phyloP scores from a whole-genome alignment of 305 asterid species.

The Stenogyne calaminthoides region DNA sequence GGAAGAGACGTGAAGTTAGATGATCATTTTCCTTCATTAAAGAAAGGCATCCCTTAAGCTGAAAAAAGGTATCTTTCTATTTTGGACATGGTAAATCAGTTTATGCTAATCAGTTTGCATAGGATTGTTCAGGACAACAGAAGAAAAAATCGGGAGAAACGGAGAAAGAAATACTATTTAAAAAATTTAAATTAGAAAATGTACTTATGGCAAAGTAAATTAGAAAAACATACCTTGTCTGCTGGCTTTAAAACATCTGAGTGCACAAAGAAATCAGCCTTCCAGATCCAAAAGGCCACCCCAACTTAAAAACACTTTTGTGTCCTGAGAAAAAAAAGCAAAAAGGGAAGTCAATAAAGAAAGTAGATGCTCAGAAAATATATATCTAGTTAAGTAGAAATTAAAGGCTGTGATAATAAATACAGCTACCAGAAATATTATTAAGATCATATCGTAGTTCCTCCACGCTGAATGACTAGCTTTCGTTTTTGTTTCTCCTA shows the following conservation, averaged over 20 bases:
- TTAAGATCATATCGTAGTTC: conserved; percentile 96
- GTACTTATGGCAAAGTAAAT: not conserved
- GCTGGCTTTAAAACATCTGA: conserved; percentile 51
- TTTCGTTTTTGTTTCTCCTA: conserved; percentile 73
- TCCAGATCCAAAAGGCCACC: conserved; percentile 89
- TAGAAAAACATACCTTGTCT: conserved; percentile 45
- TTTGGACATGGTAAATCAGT: not conserved
- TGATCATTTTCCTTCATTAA: not conserved
- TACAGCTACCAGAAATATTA: conserved; percentile 86
- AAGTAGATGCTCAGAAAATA: conserved; percentile 17
- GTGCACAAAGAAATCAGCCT: conserved; percentile 83
- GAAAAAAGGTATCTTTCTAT: not conserved
- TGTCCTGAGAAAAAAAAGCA: conserved; percentile 59
- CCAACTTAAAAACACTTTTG: conserved; percentile 72
- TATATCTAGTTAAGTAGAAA: conserved; percentile 21
- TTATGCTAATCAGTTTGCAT: not conserved
- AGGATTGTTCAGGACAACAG: not conserved
- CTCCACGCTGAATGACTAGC: conserved; percentile 98
- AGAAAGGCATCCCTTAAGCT: not conserved
- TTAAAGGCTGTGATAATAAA: conserved; percentile 25
- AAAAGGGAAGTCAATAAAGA: conserved; percentile 26
- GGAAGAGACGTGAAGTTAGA: not conserved
- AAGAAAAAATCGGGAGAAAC: conserved; percentile 18
- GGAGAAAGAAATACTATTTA: conserved; percentile 9
- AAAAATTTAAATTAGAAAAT: not conserved